Evolutionary conservation across 139 green algal species (phyloP), one percentile per base, ranked within the genome.

Genomic region (Auxenochlorella pyrenoidosa): DNA sequence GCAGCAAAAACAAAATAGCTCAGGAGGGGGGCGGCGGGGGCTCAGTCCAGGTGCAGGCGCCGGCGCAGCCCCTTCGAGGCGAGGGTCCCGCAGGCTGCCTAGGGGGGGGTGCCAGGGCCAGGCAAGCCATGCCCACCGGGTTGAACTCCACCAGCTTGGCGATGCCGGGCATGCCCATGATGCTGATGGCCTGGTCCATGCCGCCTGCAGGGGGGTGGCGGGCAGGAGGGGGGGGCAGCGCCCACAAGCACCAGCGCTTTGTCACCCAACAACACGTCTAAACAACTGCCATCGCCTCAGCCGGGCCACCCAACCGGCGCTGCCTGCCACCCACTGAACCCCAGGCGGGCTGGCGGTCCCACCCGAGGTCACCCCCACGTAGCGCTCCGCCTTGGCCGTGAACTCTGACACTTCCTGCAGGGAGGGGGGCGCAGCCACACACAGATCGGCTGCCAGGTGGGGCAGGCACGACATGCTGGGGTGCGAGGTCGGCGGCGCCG

Each of bases 171-270:
- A 91, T 88, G 65, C 93, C 97, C 96, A 99, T 97, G 60, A 99
- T 94, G 79, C 88, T 94, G 86, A 99, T 98, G 21, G 97, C 97
- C 93, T 99, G 97, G 92, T 99, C 97, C 97, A 99, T 99, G 80
- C 97, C 97, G 22, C 82, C 75, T 81, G 44, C 75, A 38, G 15
- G 41, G 41, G 3, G 10, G 41, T 18, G 40, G 10, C 1, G 22
- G 19, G 36, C 3, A 36, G 36, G 18, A 18, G 71, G 18, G 36
- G 71, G 18, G 71, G 71, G 71, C 16, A 16, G 68, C 10, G 5
- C 6, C 4, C 68, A 75, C 15, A 24, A 63, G 54, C 18, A 63
- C 15, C 12, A 24, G 47, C 12, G 47, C 47, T 18, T 58, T 58
- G 12, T 6, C 47, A 6, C 47, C 12, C 47, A 58, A 12, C 8